Conservation (phyloP, 2,329 filamentous ascomycete species). For the Colletotrichum siamense region DNA sequence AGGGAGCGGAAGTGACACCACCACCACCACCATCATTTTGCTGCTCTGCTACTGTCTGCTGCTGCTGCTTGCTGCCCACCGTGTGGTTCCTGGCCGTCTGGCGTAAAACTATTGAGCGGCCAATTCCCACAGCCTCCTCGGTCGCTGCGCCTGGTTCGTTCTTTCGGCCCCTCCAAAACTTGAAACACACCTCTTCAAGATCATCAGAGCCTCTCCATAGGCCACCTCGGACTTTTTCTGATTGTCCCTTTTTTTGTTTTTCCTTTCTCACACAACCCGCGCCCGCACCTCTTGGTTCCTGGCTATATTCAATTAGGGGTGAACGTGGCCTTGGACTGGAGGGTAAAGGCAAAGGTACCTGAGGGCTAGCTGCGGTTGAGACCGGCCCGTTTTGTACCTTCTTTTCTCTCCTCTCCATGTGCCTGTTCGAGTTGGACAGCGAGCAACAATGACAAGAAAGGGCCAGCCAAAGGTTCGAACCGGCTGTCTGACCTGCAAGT, state of each 20-base stretch:
- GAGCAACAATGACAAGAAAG: conserved; percentile 13
- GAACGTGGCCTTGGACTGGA: not conserved
- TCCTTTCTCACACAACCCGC: not conserved
- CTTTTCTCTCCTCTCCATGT: not conserved
- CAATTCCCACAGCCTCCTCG: not conserved
- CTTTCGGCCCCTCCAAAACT: not conserved
- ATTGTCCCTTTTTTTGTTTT: not conserved
- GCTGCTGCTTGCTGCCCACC: not conserved
- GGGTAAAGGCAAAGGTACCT: not conserved
- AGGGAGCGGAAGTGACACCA: conserved; percentile 7
- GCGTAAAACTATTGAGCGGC: not conserved
- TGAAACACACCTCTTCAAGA: conserved; percentile 3
- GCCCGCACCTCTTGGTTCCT: not conserved
- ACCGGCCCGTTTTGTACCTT: not conserved
- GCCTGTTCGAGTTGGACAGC: not conserved
- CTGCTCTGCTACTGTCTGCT: not conserved
- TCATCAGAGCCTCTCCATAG: not conserved
- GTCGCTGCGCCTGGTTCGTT: not conserved
- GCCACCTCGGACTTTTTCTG: not conserved
- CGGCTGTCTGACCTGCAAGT: conserved; percentile 63
- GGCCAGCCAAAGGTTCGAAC: conserved; percentile 45
- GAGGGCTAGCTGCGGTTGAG: not conserved
- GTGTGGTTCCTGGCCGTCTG: not conserved
- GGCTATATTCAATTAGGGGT: not conserved
- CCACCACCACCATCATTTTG: not conserved